A percentile compares a stretch with the other conserved stretches of the same genome.
Evolutionary conservation across 2,329 filamentous ascomycete genomes (phyloP).

Genomic region (Verticillium nubilum): DNA sequence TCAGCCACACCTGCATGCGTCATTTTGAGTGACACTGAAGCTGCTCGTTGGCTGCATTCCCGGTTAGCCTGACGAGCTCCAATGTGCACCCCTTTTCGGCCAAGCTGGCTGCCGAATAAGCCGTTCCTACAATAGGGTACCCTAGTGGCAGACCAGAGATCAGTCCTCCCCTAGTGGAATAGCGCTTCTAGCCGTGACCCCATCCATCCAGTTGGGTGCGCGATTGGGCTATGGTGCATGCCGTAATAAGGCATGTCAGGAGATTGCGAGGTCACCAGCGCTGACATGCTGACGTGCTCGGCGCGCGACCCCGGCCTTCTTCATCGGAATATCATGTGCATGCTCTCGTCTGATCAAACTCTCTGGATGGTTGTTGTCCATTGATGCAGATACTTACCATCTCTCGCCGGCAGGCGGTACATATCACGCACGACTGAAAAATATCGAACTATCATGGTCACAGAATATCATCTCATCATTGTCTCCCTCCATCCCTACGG

Average conservation of each 20-base stretch:
- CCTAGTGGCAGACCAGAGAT: too few relatives aligned
- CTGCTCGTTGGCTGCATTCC: background rate
- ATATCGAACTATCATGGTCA: background rate
- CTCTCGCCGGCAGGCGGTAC: background rate
- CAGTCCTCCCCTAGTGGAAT: too few relatives aligned
- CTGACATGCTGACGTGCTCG: background rate
- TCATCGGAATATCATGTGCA: background rate
- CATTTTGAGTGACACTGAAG: background rate
- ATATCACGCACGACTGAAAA: too few relatives aligned
- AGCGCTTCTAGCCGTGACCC: too few relatives aligned
- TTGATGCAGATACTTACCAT: too few relatives aligned
- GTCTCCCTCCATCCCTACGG: background rate
- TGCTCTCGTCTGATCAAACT: too few relatives aligned
- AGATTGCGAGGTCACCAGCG: background rate
- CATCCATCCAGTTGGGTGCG: background rate
- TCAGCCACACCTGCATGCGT: background rate
- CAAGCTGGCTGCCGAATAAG: background rate
- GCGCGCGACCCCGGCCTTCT: too few relatives aligned
- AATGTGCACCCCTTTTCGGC: too few relatives aligned
- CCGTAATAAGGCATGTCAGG: background rate
- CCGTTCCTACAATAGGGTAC: background rate
- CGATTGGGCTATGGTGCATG: too few relatives aligned
- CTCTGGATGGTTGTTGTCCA: too few relatives aligned
- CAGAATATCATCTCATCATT: constrained; percentile 11
- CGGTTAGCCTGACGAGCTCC: background rate